Evolutionary conservation across 495 filamentous ascomycete genomes (phyloP).

Genomic region (Pseudoneurospora amorphoporcata): DNA sequence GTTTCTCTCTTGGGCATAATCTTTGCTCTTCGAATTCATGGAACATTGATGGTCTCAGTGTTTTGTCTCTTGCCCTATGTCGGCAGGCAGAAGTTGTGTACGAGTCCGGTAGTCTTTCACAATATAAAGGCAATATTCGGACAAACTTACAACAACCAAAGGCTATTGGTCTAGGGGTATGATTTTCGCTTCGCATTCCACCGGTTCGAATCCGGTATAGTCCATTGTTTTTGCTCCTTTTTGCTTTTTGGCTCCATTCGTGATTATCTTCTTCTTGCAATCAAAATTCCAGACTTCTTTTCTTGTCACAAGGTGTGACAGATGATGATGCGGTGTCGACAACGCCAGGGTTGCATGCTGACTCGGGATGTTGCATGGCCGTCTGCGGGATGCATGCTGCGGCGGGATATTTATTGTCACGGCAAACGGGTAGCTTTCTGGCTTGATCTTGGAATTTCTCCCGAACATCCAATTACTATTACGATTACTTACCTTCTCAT

Average conservation of each 20-base stretch:
- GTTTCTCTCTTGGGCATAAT: background rate
- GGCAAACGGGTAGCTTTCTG: no score
- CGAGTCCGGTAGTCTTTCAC: no score
- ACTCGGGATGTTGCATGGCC: background rate
- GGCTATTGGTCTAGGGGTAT: background rate
- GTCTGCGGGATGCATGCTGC: background rate
- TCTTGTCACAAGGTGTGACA: background rate
- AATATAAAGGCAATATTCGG: background rate
- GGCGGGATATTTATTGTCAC: background rate
- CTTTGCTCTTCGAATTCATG: background rate
- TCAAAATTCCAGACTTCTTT: background rate
- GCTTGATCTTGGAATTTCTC: no score
- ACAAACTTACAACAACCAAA: background rate
- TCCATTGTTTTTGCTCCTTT: background rate
- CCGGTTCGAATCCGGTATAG: background rate
- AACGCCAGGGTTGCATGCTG: background rate
- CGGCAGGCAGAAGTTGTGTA: no score
- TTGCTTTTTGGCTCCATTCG: background rate
- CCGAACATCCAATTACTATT: background rate
- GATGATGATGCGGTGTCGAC: background rate
- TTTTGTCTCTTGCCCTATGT: no score
- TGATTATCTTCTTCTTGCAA: background rate
- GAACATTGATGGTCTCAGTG: background rate
- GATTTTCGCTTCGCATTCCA: background rate
- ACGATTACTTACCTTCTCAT: background rate